A percentile compares a stretch with the other conserved stretches of the same genome.
Conservation (phyloP, 441 rosid genomes). For the Kokia cookei region DNA sequence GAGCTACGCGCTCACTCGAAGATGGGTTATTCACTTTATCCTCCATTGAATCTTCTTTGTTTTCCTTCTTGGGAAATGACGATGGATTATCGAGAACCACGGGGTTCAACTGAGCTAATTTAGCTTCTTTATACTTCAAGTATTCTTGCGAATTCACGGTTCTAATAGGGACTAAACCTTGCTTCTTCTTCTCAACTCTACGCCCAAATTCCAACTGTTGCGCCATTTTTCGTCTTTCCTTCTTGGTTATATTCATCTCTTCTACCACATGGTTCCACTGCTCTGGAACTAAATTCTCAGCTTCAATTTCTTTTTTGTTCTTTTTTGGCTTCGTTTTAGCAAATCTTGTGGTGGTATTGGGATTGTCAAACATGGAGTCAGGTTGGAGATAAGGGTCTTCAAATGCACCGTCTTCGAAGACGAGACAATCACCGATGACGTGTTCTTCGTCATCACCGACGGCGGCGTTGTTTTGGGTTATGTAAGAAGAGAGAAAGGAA, state of each 20-base stretch:
- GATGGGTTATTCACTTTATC: slow-evolving; percentile 11
- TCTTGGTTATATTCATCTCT: slow-evolving; percentile 75
- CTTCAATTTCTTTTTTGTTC: slow-evolving; percentile 28
- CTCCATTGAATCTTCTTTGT: slow-evolving; percentile 14
- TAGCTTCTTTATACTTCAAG: slow-evolving; percentile 55
- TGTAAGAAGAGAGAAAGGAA: slow-evolving; percentile 29
- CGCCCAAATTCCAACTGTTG: slow-evolving; percentile 71
- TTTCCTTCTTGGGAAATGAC: slow-evolving; percentile 16
- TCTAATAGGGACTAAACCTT: slow-evolving; percentile 54
- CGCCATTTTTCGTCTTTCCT: slow-evolving; percentile 72
- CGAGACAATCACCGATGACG: slow-evolving; percentile 78
- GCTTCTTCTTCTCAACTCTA: slow-evolving; percentile 63
- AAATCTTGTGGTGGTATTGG: background rate
- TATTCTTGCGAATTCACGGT: slow-evolving; percentile 55
- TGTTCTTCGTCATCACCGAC: slow-evolving; percentile 34
- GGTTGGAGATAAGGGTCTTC: slow-evolving; percentile 61
- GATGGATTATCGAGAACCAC: slow-evolving; percentile 52
- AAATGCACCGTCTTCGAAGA: slow-evolving; percentile 79
- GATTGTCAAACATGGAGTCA: background rate
- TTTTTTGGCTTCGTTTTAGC: slow-evolving; percentile 10
- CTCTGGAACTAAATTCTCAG: slow-evolving; percentile 78
- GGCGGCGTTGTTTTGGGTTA: slow-evolving; percentile 13
- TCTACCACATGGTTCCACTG: slow-evolving; percentile 73
- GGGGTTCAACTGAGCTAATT: slow-evolving; percentile 56
- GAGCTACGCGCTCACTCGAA: slow-evolving; percentile 47